Percentiles rank a stretch among this genome's conserved stretches.
These are phyloP conservation scores for Malus asiatica DNA, from an alignment of 306 rosid genomes.

Conservation along the genomic window DNA sequence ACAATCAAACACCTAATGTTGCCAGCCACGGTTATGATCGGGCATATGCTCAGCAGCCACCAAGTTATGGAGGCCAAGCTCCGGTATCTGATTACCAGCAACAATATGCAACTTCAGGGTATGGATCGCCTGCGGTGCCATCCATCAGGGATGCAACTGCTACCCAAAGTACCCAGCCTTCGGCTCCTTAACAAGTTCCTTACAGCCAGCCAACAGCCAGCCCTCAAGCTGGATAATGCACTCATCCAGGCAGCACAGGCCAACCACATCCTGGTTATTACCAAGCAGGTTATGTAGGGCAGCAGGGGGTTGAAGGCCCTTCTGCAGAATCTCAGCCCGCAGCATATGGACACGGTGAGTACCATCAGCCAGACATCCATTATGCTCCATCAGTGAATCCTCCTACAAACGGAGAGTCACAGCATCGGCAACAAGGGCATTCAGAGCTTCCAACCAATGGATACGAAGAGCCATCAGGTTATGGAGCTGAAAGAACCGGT, in stretches of 20 bases:
- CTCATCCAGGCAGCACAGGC: constrained; percentile 23
- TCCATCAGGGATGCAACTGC: constrained; percentile 16
- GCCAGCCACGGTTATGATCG: constrained; percentile 30
- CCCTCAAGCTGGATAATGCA: constrained; percentile 37
- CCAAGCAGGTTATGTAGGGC: constrained; percentile 26
- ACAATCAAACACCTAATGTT: constrained; percentile 8
- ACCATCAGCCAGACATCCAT: constrained; percentile 24
- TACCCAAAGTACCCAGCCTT: constrained; percentile 22
- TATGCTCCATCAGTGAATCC: constrained; percentile 16
- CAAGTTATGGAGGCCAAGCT: constrained; percentile 28
- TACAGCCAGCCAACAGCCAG: constrained; percentile 19
- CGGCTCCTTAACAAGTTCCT: constrained; percentile 17
- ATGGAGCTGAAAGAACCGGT: constrained; percentile 14
- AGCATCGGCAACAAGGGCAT: constrained; percentile 13
- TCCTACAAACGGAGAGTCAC: constrained; percentile 3
- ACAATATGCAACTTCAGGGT: constrained; percentile 17
- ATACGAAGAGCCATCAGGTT: constrained; percentile 1
- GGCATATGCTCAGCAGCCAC: constrained; percentile 31
- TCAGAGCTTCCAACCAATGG: constrained; percentile 18
- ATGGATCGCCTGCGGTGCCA: constrained; percentile 23
- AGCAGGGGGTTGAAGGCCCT: constrained; percentile 22
- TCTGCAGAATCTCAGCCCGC: constrained; percentile 8
- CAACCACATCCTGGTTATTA: constrained; percentile 26
- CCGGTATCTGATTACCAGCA: constrained; percentile 22
- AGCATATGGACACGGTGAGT: constrained; percentile 26